phyloP scores from a whole-genome alignment of 2,329 filamentous ascomycete species.

The Mycosphaerelloides madeirae region DNA sequence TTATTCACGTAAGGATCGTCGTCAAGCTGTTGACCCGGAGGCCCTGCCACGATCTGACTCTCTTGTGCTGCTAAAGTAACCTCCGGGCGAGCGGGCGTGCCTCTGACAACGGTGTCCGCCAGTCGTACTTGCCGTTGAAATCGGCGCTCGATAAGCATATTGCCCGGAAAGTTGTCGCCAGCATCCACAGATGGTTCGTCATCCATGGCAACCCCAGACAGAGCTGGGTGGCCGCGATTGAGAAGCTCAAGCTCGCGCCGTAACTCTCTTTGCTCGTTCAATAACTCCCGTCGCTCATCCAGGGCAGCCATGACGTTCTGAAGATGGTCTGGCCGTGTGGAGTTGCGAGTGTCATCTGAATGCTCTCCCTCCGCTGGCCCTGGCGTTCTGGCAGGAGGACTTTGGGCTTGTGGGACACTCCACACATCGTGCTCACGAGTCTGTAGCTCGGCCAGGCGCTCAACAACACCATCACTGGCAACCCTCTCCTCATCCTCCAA shows the following conservation, averaged over 20 bases:
- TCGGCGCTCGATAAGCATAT: constrained; percentile 1
- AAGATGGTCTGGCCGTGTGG: too few relatives aligned
- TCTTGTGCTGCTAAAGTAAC: too few relatives aligned
- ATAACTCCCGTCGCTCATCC: too few relatives aligned
- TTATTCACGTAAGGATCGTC: constrained; percentile 14
- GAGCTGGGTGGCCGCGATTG: too few relatives aligned
- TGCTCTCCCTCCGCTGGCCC: too few relatives aligned
- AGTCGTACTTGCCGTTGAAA: not conserved
- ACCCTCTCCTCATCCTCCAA: constrained; percentile 27
- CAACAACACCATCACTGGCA: constrained; percentile 18
- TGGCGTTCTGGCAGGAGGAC: too few relatives aligned
- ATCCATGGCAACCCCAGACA: too few relatives aligned
- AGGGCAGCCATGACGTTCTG: too few relatives aligned
- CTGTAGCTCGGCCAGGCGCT: constrained; percentile 21
- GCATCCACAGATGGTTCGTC: not conserved
- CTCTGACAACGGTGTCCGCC: not conserved
- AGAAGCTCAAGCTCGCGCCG: too few relatives aligned
- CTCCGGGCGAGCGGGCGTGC: not conserved
- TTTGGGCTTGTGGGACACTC: constrained; percentile 24
- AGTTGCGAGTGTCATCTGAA: too few relatives aligned
- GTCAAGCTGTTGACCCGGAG: constrained; percentile 17
- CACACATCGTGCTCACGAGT: constrained; percentile 26
- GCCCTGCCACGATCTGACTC: constrained; percentile 3
- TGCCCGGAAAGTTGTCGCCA: not conserved
- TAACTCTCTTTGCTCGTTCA: too few relatives aligned